phyloP scores from a whole-genome alignment of 305 asterid genomes.

The Ajuga reptans region DNA sequence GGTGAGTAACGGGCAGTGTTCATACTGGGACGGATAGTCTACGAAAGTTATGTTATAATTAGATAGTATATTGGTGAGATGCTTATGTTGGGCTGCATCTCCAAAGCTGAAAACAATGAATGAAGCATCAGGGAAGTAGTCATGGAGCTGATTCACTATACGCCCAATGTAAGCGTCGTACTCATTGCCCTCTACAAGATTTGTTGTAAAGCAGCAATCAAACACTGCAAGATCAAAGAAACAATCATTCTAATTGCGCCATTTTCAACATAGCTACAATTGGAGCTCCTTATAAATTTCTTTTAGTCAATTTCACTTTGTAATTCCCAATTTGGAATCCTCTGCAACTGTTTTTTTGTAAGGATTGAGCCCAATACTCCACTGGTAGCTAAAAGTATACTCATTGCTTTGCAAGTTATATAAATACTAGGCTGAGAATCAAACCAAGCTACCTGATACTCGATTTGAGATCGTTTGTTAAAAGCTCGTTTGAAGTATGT shows the following conservation, averaged over 20 bases:
- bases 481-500: no score
- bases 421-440: not conserved
- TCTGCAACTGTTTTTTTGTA: not conserved
- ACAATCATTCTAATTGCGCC: not conserved
- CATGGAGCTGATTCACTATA: constrained; percentile 40
- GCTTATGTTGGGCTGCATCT: constrained; percentile 33
- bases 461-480: no score
- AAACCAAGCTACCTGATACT: no score
- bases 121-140: constrained; percentile 47
- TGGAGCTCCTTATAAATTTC: not conserved
- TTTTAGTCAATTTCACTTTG: not conserved
- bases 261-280: not conserved
- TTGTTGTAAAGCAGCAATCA: constrained; percentile 54
- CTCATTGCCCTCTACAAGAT: constrained; percentile 31
- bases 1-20: constrained; percentile 41
- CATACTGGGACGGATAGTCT: constrained; percentile 41
- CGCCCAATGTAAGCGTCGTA: constrained; percentile 36
- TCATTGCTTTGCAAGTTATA: not conserved
- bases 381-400: not conserved
- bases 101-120: constrained; percentile 54
- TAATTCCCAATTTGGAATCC: not conserved
- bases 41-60: constrained; percentile 38
- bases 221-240: constrained; percentile 43
- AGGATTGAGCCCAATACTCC: no score
- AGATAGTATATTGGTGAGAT: constrained; percentile 30